Evolutionary conservation across 2,329 filamentous ascomycete genomes (phyloP).

Genomic region (Apiospora malaysiana): DNA sequence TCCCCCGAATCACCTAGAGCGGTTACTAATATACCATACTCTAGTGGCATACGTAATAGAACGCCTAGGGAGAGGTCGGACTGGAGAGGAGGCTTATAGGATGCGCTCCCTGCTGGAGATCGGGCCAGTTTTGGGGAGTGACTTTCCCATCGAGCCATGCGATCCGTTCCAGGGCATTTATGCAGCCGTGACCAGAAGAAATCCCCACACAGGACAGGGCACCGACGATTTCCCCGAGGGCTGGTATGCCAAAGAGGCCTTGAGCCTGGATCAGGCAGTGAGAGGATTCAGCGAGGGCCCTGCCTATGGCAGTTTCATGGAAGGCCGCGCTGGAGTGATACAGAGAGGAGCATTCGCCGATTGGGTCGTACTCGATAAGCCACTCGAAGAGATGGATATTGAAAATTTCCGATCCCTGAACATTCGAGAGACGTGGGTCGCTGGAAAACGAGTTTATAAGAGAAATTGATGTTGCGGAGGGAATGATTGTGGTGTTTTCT

Average conservation of each 20-base stretch:
- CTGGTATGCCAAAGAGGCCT: slow-evolving; percentile 65
- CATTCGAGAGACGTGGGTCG: slow-evolving; percentile 74
- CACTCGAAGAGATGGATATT: slow-evolving; percentile 54
- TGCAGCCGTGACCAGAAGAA: slow-evolving; percentile 67
- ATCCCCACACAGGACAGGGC: slow-evolving; percentile 60
- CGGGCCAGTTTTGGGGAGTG: slow-evolving; percentile 66
- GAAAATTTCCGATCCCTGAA: slow-evolving; percentile 59
- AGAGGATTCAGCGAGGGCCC: slow-evolving; percentile 66
- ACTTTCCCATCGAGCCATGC: slow-evolving; percentile 75
- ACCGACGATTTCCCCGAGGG: slow-evolving; percentile 53
- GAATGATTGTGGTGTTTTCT: not conserved
- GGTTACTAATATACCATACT: no score
- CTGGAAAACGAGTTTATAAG: slow-evolving; percentile 57
- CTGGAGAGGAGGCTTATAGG: slow-evolving; percentile 65
- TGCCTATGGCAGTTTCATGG: slow-evolving; percentile 64
- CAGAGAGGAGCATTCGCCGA: slow-evolving; percentile 66
- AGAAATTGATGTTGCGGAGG: slow-evolving; percentile 30
- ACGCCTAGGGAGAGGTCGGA: slow-evolving; percentile 63
- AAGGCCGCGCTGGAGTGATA: slow-evolving; percentile 65
- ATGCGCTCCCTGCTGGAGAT: slow-evolving; percentile 66
- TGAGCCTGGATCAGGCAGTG: slow-evolving; percentile 65
- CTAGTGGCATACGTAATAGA: slow-evolving; percentile 64
- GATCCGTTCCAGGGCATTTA: slow-evolving; percentile 73
- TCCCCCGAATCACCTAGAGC: no score
- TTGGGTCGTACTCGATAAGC: slow-evolving; percentile 71